Conservation (phyloP, 352 stramenopile species). For the Pythium rishiriense region DNA sequence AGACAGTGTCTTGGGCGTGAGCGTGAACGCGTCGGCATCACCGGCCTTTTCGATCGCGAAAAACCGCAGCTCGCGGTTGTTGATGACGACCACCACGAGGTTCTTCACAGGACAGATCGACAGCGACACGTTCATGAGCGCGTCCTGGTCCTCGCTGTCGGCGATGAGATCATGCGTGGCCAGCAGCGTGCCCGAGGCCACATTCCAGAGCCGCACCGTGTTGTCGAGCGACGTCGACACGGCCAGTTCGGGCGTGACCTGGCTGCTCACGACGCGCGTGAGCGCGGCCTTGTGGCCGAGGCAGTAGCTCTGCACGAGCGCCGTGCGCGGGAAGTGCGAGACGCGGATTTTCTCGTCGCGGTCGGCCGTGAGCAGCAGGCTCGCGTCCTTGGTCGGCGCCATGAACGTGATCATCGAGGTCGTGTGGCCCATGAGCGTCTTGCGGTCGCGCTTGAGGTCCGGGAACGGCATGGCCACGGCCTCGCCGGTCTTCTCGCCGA, state of each 20-base stretch:
- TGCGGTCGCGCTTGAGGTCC: conserved; percentile 59
- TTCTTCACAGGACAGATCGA: conserved; percentile 58
- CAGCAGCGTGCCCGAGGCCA: conserved; percentile 48
- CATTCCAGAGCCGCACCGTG: conserved; percentile 78
- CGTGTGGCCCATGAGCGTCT: conserved; percentile 80
- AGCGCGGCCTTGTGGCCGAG: conserved; percentile 74
- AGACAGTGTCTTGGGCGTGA: conserved; percentile 33
- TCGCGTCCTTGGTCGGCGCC: conserved; percentile 49
- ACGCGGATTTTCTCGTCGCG: conserved; percentile 87
- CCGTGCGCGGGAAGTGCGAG: conserved; percentile 70
- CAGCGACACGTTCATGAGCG: conserved; percentile 57
- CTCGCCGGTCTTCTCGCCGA: conserved; percentile 84
- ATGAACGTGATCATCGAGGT: conserved; percentile 88
- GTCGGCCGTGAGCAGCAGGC: conserved; percentile 71
- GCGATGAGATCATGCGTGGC: conserved; percentile 52
- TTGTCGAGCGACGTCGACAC: conserved; percentile 83
- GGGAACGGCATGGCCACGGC: conserved; percentile 78
- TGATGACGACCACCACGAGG: conserved; percentile 55
- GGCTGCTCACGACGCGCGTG: conserved; percentile 53
- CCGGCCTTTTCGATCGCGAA: conserved; percentile 45
- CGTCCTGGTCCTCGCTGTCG: conserved; percentile 28
- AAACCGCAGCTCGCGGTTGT: conserved; percentile 48
- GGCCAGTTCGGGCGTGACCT: conserved; percentile 45
- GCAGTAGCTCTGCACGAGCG: conserved; percentile 83
- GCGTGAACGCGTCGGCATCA: conserved; percentile 15